Conservation (phyloP, 176 grass and related monocot species). For the Eleusine coracana region DNA sequence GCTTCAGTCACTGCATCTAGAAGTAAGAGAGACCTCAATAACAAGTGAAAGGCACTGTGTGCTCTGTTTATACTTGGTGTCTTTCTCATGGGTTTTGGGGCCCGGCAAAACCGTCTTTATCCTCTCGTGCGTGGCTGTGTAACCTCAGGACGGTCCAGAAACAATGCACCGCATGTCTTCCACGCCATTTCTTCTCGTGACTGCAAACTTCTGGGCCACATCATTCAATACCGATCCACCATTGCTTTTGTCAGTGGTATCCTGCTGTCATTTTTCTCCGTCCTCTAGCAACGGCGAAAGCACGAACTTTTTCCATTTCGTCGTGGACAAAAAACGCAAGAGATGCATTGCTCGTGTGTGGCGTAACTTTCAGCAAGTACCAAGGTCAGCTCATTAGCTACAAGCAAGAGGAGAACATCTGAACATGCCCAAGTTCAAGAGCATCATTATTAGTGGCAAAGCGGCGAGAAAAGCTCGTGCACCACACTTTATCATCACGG, state of each 20-base stretch:
- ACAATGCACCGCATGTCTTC: constrained; percentile 56
- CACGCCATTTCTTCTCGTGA: constrained; percentile 51
- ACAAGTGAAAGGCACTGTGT: too few species aligned
- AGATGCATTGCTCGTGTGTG: background rate
- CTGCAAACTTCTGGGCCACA: constrained; percentile 25
- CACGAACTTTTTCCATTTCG: background rate
- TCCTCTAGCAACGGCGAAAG: background rate
- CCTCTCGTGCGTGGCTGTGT: constrained; percentile 11
- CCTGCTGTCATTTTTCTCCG: background rate
- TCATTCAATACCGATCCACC: background rate
- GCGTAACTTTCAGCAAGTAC: background rate
- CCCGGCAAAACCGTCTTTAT: constrained; percentile 23
- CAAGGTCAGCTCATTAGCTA: background rate
- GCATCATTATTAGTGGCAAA: background rate
- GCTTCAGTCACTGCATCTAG: too few species aligned
- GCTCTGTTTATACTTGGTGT: background rate
- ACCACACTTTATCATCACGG: background rate
- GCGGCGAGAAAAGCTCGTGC: background rate
- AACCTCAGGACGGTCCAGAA: constrained; percentile 33
- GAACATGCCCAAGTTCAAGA: background rate
- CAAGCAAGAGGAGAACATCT: background rate
- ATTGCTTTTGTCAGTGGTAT: background rate
- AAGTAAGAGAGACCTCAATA: too few species aligned
- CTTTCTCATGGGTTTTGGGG: background rate
- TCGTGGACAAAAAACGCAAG: background rate